Evolutionary conservation across 805 yeast species (phyloP).

Genomic region (Kodamaea fukazawae): DNA sequence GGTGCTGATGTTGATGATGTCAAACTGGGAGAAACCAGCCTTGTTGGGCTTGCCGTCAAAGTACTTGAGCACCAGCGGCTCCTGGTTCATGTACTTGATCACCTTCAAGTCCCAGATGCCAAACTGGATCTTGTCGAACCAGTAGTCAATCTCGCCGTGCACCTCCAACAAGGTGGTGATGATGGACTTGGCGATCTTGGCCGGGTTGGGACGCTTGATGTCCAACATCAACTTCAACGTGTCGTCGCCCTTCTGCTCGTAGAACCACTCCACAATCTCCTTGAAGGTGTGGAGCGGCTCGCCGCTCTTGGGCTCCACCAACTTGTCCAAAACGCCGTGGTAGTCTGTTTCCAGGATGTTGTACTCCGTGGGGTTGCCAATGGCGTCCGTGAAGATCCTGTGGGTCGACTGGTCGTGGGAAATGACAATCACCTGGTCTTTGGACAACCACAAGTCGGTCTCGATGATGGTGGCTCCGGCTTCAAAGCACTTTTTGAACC

Average conservation of each 20-base stretch:
- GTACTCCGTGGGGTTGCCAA: slow-evolving; percentile 35
- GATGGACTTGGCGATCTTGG: slow-evolving; percentile 27
- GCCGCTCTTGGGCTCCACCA: slow-evolving; percentile 31
- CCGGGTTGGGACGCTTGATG: slow-evolving; percentile 39
- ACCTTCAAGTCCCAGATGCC: slow-evolving; percentile 43
- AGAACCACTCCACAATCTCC: slow-evolving; percentile 34
- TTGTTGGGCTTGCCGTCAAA: slow-evolving; percentile 15
- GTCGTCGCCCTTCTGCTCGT: slow-evolving; percentile 17
- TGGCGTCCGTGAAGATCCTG: slow-evolving; percentile 32
- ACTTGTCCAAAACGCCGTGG: slow-evolving; percentile 24
- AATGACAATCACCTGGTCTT: slow-evolving; percentile 36
- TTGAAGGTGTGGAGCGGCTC: slow-evolving; percentile 32
- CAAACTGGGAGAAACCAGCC: slow-evolving; percentile 26
- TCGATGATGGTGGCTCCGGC: slow-evolving; percentile 40
- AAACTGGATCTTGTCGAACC: slow-evolving; percentile 37
- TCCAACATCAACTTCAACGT: slow-evolving; percentile 35
- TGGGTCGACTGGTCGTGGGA: slow-evolving; percentile 41
- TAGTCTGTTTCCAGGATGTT: slow-evolving; percentile 32
- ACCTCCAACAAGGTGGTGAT: slow-evolving; percentile 29
- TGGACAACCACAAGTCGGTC: slow-evolving; percentile 42
- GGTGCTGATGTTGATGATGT: slow-evolving; percentile 35
- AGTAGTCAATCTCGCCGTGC: slow-evolving; percentile 31
- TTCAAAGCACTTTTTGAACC: slow-evolving; percentile 35
- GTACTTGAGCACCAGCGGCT: slow-evolving; percentile 29
- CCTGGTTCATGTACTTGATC: slow-evolving; percentile 39